Evolutionary conservation across 441 rosid genomes (phyloP), one percentile per base, ranked within the genome.

Genomic region (Cnidoscolus chayamansa): DNA sequence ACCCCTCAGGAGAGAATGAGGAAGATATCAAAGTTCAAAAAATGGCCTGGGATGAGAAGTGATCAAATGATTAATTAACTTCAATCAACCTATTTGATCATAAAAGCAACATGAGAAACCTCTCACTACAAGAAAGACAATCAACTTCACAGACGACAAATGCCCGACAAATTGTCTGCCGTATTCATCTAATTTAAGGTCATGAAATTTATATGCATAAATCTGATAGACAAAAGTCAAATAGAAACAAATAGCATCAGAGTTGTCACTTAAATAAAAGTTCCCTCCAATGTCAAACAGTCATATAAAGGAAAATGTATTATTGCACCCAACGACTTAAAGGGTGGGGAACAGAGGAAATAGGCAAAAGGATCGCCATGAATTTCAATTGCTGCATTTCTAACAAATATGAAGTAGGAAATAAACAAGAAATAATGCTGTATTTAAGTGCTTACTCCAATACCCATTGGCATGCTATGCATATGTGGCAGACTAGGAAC

Each of bases 391-490:
- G 54, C 10, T 32, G 16, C 4, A 49, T 49, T 35, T 16, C 20
- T 54, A 54, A 31, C 40, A 10, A 43, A 72, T 8, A 64, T 15
- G 16, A 56, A 63, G 15, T 1, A 11, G 20, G 48, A 1, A 35
- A 20, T 53, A 65, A 25, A 25, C 31, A 10, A 4, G 56, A 1
- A 45, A 15, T 19, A 54, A 43, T 13, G 31, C 45, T 58, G 31
- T 13, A 49, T 40, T 62, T 45, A 57, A 40, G 45, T 65, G 81
- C 88, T 87, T 82, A 91, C 97, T 72, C 95, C 98, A 72, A 87
- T 85, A 50, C 88, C 90, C 78, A 85, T 79, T n/a, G 90, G 90
- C 92, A 94, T 79, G 73, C 88, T 87, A 72, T 79, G 97, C 85
- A 93, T 80, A 72, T 86, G 98, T 57, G 86, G 86, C 60, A 78